Evolutionary conservation across 129 eudicot genomes (phyloP).

Genomic region (Mikania micrantha): DNA sequence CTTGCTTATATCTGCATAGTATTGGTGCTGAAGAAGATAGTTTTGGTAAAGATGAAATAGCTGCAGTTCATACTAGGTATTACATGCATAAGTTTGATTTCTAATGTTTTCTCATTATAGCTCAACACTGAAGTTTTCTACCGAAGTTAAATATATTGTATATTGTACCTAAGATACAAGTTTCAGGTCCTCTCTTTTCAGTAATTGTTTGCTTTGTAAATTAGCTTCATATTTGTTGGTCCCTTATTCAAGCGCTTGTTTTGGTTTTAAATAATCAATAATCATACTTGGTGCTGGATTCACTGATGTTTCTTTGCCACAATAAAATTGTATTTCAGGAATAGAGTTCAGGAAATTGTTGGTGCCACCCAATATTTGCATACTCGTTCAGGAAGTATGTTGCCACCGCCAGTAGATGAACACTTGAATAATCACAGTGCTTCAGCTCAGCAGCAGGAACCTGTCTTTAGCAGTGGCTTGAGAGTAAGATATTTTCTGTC

Average conservation of each 20-base stretch:
- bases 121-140: not conserved
- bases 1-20: constrained; percentile 75
- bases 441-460: constrained; percentile 30
- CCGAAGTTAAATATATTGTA: not conserved
- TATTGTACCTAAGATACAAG: not conserved
- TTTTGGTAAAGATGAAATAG: constrained; percentile 87
- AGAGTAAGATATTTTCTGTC: constrained; percentile 31
- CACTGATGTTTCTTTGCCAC: not conserved
- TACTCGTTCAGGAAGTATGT: constrained; percentile 54
- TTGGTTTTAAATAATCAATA: not conserved
- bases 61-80: constrained; percentile 87
- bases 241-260: not conserved
- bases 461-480: constrained; percentile 31
- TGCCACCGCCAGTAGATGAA: constrained; percentile 63
- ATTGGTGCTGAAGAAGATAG: constrained; percentile 88
- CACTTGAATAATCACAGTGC: constrained; percentile 19
- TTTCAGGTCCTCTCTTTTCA: not conserved
- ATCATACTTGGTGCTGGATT: not conserved
- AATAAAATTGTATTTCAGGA: constrained; percentile 32
- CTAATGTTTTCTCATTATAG: not conserved
- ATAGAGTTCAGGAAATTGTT: constrained; percentile 74
- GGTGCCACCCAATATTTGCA: constrained; percentile 43
- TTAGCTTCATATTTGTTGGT: not conserved
- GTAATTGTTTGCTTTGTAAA: not conserved
- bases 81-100: not conserved